Base-by-base conservation (phyloP, 2,329 filamentous ascomycete species). In the Penicillium sp. region DNA sequence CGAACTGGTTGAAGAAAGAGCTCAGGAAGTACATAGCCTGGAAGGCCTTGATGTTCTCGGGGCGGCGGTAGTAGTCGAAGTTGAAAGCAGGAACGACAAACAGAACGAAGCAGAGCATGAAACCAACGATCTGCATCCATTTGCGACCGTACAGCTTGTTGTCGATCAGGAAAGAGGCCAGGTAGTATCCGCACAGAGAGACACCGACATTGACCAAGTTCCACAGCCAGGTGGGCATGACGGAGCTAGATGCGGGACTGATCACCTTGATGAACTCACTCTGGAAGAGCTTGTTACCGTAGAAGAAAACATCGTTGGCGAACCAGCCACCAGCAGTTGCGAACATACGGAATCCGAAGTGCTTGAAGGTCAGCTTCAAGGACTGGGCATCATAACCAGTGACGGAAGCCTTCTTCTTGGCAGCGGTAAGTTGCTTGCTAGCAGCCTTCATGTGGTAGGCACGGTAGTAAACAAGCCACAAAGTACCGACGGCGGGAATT, bases 1-100 rank as follows among this genome's bases (percentile, higher is more conserved):
- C 93, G 70, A 97, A 97, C 75, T 97, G 93, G 83, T 97, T 97
- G 87, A 97, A 97, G 82, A 97, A 97, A 25, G 91, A 96, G 8
- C 91, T 96, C 66, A 97, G 76, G 79, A 96, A 97, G 83, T 97
- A 97, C 91, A 97, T 96, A 72, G 92, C 87, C 80, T 97, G 92
- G 87, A 97, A 97, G n/a, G 83, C 81, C 70, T 91, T 87, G 73
- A 97, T 88, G 68, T 91, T 85, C 6, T 81, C 80, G 1, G 82
- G 78, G 49, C 81, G 81, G 21, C 84, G 91, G 81, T 92, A 97
- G 84, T 94, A 92, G 0, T 90, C 74, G 79, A 87, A 96, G 71
- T 91, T 81, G 83, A 96, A 96, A 45, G 89, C 92, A 1, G 93
- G 93, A 41, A 97, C 84, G 72, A 96, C 82, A 77, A 97, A 97